Percentiles rank a stretch among this genome's conserved stretches.
Evolutionary conservation across 1,284 basidiomycete species (phyloP).

Genomic region (Chondrostereum purpureum): DNA sequence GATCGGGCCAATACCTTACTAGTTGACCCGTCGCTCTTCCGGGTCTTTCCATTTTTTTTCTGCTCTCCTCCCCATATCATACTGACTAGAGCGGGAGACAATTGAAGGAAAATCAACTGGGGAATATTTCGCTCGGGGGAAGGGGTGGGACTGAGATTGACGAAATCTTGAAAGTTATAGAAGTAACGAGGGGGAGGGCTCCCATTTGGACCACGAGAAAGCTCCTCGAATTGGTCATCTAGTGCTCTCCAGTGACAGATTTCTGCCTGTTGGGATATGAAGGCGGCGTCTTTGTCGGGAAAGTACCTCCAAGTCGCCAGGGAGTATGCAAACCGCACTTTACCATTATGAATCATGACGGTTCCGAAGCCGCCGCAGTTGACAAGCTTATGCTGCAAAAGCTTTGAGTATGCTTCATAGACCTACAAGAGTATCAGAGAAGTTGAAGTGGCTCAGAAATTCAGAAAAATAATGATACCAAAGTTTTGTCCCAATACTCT

Average conservation of each 20-base stretch:
- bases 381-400: slow-evolving; percentile 6
- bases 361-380: slow-evolving; percentile 9
- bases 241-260: slow-evolving; percentile 19
- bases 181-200: background rate
- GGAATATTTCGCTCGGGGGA: slow-evolving; percentile 6
- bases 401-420: slow-evolving; percentile 3
- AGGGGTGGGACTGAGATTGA: background rate
- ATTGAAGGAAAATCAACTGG: background rate
- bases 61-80: too few relatives aligned
- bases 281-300: slow-evolving; percentile 13
- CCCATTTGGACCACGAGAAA: slow-evolving; percentile 1
- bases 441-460: background rate
- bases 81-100: too few relatives aligned
- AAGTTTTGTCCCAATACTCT: slow-evolving; percentile 28
- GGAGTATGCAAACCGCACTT: slow-evolving; percentile 12
- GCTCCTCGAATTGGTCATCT: slow-evolving; percentile 11
- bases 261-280: slow-evolving; percentile 11
- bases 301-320: slow-evolving; percentile 13
- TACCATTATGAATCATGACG: slow-evolving; percentile 7
- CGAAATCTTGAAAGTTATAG: background rate
- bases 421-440: background rate
- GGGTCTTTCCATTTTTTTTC: too few relatives aligned
- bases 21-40: too few relatives aligned
- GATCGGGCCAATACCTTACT: too few relatives aligned
- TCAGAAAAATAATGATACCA: slow-evolving; percentile 11